Evolutionary conservation across 1,284 basidiomycete genomes (phyloP).

Genomic region (Ustilago sp.): DNA sequence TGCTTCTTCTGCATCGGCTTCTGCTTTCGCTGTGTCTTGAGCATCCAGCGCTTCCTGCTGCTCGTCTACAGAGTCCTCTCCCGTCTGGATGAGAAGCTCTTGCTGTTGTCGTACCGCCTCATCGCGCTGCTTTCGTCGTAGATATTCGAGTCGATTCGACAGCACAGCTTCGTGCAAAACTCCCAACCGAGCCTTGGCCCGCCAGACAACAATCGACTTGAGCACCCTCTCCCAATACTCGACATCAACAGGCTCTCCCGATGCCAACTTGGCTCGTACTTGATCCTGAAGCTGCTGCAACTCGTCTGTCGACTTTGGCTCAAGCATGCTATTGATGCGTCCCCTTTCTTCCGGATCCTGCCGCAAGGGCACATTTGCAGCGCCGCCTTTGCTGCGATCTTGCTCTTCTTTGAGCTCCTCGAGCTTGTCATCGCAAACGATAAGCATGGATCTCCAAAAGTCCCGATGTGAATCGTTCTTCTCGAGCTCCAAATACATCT

Average conservation of each 20-base stretch:
- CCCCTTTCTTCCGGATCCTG: conserved; percentile 60
- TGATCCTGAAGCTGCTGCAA: conserved; percentile 84
- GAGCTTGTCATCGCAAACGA: conserved; percentile 92
- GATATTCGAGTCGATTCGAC: conserved; percentile 91
- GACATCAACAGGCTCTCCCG: conserved; percentile 92
- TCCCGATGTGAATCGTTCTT: conserved; percentile 86
- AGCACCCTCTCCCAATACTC: conserved; percentile 97
- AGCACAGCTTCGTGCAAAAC: conserved; percentile 94
- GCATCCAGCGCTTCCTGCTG: conserved; percentile 10
- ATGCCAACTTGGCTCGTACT: conserved; percentile 86
- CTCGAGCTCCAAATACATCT: conserved; percentile 89
- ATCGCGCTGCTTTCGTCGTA: conserved; percentile 92
- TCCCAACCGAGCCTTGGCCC: conserved; percentile 95
- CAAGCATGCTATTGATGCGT: conserved; percentile 64
- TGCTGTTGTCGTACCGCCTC: conserved; percentile 92
- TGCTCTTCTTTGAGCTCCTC: conserved; percentile 73
- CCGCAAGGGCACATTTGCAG: conserved; percentile 72
- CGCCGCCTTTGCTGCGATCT: conserved; percentile 9
- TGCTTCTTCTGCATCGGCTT: conserved; percentile 70
- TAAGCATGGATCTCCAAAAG: conserved; percentile 99
- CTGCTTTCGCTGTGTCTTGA: conserved; percentile 73
- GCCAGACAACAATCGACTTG: conserved; percentile 94
- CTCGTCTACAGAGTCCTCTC: conserved; percentile 37
- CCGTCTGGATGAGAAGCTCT: conserved; percentile 77
- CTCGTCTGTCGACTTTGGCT: conserved; percentile 73